A percentile compares a stretch with the other conserved stretches of the same genome.
phyloP scores from a whole-genome alignment of 1,139 yeast genomes.

The Chernovozyma aurita region DNA sequence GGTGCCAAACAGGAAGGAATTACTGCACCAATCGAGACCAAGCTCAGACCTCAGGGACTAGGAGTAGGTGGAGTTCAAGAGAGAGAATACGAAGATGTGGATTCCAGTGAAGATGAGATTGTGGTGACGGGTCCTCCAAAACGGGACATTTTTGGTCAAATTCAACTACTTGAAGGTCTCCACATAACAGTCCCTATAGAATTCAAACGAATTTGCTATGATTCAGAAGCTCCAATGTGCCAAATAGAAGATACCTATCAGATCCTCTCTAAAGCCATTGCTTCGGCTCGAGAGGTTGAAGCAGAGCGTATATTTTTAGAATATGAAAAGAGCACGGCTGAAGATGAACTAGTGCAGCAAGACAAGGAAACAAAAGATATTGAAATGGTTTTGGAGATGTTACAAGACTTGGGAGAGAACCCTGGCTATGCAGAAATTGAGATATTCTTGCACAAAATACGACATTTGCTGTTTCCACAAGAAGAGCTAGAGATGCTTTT shows the following conservation, averaged over 20 bases:
- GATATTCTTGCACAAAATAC: neutral
- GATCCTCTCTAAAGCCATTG: neutral
- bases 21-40: conserved; percentile 69
- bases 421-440: neutral
- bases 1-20: conserved; percentile 74
- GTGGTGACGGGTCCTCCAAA: conserved; percentile 2
- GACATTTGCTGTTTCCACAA: neutral
- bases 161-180: conserved; percentile 23
- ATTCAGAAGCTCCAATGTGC: neutral
- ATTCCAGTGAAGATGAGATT: conserved; percentile 13
- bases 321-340: conserved; percentile 7
- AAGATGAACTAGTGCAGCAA: neutral
- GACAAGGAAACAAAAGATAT: neutral
- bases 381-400: neutral
- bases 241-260: neutral
- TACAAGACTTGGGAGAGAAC: neutral
- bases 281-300: neutral
- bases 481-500: neutral
- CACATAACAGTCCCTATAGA: conserved; percentile 25
- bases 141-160: conserved; percentile 18
- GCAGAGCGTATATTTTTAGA: conserved; percentile 12
- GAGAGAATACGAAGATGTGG: conserved; percentile 11
- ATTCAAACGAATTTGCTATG: conserved; percentile 16
- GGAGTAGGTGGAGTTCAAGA: conserved; percentile 69
- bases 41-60: conserved; percentile 57